A percentile compares a stretch with the other conserved stretches of the same genome.
Evolutionary conservation across 768 basidiomycete species (phyloP).

Genomic region (Lentinula guzmanii): DNA sequence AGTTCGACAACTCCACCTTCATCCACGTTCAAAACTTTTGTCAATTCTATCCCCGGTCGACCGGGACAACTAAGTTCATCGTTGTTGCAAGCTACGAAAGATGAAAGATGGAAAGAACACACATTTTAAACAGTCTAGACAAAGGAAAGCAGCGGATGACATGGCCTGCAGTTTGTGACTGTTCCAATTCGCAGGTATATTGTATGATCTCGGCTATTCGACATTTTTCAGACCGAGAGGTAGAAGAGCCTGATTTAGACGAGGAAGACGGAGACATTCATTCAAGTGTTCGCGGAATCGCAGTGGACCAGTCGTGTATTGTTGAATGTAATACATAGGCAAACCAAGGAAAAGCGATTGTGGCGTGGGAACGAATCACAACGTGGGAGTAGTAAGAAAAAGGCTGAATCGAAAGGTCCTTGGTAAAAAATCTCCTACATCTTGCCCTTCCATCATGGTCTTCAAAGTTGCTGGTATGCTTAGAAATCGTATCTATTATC

Average conservation of each 20-base stretch:
- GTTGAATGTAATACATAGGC: neutral
- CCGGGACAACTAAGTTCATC: conserved; percentile 50
- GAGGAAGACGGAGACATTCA: neutral
- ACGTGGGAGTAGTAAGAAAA: neutral
- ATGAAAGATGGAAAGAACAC: conserved; percentile 16
- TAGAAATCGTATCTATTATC: neutral
- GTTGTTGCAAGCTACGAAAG: neutral
- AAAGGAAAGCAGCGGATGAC: conserved; percentile 64
- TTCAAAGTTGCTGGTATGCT: conserved; percentile 85
- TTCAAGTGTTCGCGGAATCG: neutral
- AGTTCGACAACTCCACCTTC: conserved; percentile 46
- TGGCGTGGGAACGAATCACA: neutral
- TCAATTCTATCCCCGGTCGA: conserved; percentile 65
- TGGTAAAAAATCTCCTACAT: neutral
- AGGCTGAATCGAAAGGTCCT: neutral
- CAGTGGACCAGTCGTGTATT: neutral
- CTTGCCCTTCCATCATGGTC: conserved; percentile 42
- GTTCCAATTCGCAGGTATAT: conserved; percentile 48
- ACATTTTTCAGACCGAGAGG: conserved; percentile 33
- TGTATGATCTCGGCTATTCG: conserved; percentile 68
- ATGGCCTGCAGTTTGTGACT: conserved; percentile 14
- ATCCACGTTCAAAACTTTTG: conserved; percentile 46
- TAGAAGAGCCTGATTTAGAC: neutral
- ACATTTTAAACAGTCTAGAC: conserved; percentile 72
- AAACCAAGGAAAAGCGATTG: neutral